Base-by-base conservation (phyloP, 2,329 filamentous ascomycete species). In the Huntiella abstrusa region DNA sequence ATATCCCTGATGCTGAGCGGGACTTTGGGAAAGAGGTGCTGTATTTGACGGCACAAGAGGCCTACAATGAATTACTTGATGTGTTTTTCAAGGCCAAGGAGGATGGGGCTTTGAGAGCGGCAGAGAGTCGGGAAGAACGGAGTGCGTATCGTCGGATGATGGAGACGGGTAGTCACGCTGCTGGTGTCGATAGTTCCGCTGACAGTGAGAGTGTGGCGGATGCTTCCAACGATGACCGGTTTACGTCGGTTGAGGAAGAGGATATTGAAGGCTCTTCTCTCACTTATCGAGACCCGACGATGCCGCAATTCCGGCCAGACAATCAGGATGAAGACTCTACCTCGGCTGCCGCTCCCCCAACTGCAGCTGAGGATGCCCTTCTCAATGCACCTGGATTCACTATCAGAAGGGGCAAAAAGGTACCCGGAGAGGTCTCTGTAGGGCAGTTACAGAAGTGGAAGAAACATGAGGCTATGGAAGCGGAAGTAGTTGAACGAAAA, bases 31-130 rank as follows among this genome's bases (percentile, higher is more conserved):
- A 81, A 54, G 85, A 96, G 57, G 81, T 95, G 3, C 65, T 96
- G 1, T 95, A 93, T 56, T 83, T 94, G 58, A 77, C 92, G 32
- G 86, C 84, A 0, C 86, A 95, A 59, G 82, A 94, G 60, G 82
- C 85, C 0, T 84, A 94, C 63, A 95, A 96, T 56, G 86, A 96
- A 61, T 67, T 96, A 2, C 72, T 98, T 0, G 84, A 96, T 56
- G 71, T 77, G 1, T 68, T 98, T 0, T 98, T 98, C 64, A 80
- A 80, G 53, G 68, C 71, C 4, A 80, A 80, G 52, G 88, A 96
- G 59, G 78, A 87, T 52, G 59, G 83, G 13, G 78, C 85, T 1
- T 63, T 91, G 49, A 70, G 75, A 46, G 78, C 77, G 8, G 71
- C 73, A 6, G 67, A 71, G 42, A 83, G 80, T 0, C 73, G 71